phyloP scores from a whole-genome alignment of 306 rosid species.

The Cicer judaicum region DNA sequence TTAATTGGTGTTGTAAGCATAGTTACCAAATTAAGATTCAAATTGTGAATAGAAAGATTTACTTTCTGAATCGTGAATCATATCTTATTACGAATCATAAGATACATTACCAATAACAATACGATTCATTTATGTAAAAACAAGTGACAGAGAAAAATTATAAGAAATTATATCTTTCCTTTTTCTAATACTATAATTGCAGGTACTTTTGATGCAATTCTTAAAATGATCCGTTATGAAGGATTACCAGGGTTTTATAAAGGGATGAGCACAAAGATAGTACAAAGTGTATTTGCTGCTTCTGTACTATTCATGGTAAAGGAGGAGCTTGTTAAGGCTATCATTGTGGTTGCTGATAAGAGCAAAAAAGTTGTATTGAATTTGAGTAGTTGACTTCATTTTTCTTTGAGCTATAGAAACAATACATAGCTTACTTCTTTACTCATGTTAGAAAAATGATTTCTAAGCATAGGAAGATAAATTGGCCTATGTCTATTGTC shows the following conservation, averaged over 20 bases:
- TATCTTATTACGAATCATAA: too few species aligned
- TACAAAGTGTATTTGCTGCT: slow-evolving; percentile 88
- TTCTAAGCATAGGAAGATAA: too few species aligned
- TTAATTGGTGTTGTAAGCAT: neutral
- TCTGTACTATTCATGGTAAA: slow-evolving; percentile 82
- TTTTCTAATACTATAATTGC: slow-evolving; percentile 23
- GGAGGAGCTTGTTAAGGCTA: slow-evolving; percentile 80
- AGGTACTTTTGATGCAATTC: slow-evolving; percentile 79
- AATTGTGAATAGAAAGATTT: too few species aligned
- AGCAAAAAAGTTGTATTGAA: slow-evolving; percentile 46
- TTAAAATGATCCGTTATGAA: slow-evolving; percentile 79
- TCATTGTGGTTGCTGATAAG: slow-evolving; percentile 50
- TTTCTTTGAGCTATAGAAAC: slow-evolving; percentile 31
- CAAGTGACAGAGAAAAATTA: too few species aligned
- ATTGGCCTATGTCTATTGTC: too few species aligned
- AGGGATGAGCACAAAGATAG: slow-evolving; percentile 91
- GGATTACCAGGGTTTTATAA: slow-evolving; percentile 74
- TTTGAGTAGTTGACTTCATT: slow-evolving; percentile 34
- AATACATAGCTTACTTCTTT: neutral
- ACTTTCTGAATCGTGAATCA: too few species aligned
- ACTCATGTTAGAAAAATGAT: too few species aligned
- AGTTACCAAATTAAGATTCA: too few species aligned
- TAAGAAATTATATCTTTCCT: neutral
- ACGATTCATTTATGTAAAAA: too few species aligned
- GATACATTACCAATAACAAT: too few species aligned